phyloP scores from a whole-genome alignment of 1,284 basidiomycete species.

The Ustilago hordei region DNA sequence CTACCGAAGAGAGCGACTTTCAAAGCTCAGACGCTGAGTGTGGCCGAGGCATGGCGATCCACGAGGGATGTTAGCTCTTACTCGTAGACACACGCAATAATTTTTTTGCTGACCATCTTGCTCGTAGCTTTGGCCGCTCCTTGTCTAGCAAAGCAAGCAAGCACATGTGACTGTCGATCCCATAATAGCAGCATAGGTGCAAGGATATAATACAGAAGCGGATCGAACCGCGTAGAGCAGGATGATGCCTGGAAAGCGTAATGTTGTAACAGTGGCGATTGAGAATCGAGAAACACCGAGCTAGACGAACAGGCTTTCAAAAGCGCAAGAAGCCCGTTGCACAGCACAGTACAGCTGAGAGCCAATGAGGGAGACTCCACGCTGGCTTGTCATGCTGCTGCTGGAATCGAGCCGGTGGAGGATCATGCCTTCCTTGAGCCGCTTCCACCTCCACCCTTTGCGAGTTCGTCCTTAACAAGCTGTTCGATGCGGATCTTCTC shows the following conservation, averaged over 20 bases:
- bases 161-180: not conserved
- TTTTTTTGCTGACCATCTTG: not conserved
- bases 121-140: not conserved
- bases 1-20: not conserved
- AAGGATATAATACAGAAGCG: slow-evolving; percentile 14
- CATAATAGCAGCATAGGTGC: not conserved
- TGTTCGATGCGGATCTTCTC: slow-evolving; percentile 61
- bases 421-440: slow-evolving; percentile 22
- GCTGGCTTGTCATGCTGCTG: not conserved
- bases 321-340: not conserved
- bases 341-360: not conserved
- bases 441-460: slow-evolving; percentile 35
- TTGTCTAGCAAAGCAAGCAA: not conserved
- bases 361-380: not conserved
- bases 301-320: not conserved
- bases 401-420: not conserved
- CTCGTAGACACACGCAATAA: too few species aligned
- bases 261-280: not conserved
- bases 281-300: not conserved
- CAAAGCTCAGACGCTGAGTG: slow-evolving; percentile 9
- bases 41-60: slow-evolving; percentile 3
- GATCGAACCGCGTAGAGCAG: not conserved
- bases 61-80: slow-evolving; percentile 2
- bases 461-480: slow-evolving; percentile 57
- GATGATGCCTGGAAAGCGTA: not conserved